Conservation (phyloP, 805 yeast genomes). For the Lachancea sp. region DNA sequence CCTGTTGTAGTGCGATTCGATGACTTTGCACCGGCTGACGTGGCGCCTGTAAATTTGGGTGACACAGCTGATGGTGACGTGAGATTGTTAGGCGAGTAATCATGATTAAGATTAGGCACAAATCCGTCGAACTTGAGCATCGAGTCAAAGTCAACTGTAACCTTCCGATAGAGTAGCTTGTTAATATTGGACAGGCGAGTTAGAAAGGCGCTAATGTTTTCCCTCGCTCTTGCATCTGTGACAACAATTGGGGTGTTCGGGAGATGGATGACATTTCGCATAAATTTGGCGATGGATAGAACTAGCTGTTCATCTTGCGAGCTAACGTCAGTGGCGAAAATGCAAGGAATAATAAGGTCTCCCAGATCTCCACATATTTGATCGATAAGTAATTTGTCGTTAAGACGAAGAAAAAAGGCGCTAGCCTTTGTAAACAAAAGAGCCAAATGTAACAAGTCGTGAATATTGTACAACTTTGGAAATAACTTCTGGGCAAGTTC, state of each 20-base stretch:
- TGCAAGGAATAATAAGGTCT: slow-evolving; percentile 21
- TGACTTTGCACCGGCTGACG: slow-evolving; percentile 18
- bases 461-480: slow-evolving; percentile 20
- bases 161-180: slow-evolving; percentile 22
- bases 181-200: slow-evolving; percentile 21
- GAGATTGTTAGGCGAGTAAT: slow-evolving; percentile 3
- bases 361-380: slow-evolving; percentile 25
- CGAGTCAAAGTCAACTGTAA: slow-evolving; percentile 19
- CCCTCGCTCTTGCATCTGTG: slow-evolving; percentile 14
- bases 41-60: slow-evolving; percentile 28
- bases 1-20: background rate
- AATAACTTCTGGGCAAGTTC: slow-evolving; percentile 22
- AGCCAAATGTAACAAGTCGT: slow-evolving; percentile 14
- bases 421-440: slow-evolving; percentile 28
- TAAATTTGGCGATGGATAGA: slow-evolving; percentile 25
- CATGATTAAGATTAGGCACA: slow-evolving; percentile 10
- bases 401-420: slow-evolving; percentile 21
- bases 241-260: slow-evolving; percentile 11
- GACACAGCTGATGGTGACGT: slow-evolving; percentile 28
- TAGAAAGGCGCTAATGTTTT: slow-evolving; percentile 14
- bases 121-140: slow-evolving; percentile 19
- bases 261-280: slow-evolving; percentile 19
- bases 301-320: slow-evolving; percentile 16
- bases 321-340: slow-evolving; percentile 15
- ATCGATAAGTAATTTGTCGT: slow-evolving; percentile 27